phyloP scores from a whole-genome alignment of 208 protist species.

The Trypanosomatidae sp. region DNA sequence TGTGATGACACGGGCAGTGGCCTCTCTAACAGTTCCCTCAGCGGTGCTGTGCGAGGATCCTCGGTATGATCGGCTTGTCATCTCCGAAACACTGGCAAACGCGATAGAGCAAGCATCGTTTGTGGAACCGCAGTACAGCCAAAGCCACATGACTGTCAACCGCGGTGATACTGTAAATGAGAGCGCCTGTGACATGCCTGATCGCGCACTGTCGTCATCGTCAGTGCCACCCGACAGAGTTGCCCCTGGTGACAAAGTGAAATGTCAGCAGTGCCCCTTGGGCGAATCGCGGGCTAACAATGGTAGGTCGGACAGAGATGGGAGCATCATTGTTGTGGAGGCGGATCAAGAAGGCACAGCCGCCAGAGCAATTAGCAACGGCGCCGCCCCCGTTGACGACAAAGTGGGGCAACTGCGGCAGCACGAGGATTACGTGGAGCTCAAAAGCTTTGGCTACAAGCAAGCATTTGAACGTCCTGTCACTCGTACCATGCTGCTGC shows the following conservation, averaged over 20 bases:
- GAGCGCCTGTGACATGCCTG: no score
- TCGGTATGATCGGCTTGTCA: slow-evolving; percentile 14
- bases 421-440: not conserved
- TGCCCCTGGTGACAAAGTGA: no score
- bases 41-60: slow-evolving; percentile 13
- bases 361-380: not conserved
- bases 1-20: slow-evolving; percentile 7
- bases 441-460: slow-evolving; percentile 48
- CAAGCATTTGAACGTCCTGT: slow-evolving; percentile 32
- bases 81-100: not conserved
- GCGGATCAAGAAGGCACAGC: not conserved
- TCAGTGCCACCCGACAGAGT: not conserved
- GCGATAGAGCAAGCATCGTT: not conserved
- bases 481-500: slow-evolving; percentile 45
- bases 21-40: slow-evolving; percentile 6
- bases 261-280: not conserved
- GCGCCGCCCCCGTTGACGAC: no score
- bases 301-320: not conserved
- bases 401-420: not conserved
- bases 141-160: not conserved
- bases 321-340: not conserved
- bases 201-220: not conserved
- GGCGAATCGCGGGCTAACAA: no score
- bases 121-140: slow-evolving; percentile 5
- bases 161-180: not conserved